These are phyloP conservation scores for Alternaria alternata DNA, from an alignment of 2,329 filamentous ascomycete species.

Conservation along the genomic window DNA sequence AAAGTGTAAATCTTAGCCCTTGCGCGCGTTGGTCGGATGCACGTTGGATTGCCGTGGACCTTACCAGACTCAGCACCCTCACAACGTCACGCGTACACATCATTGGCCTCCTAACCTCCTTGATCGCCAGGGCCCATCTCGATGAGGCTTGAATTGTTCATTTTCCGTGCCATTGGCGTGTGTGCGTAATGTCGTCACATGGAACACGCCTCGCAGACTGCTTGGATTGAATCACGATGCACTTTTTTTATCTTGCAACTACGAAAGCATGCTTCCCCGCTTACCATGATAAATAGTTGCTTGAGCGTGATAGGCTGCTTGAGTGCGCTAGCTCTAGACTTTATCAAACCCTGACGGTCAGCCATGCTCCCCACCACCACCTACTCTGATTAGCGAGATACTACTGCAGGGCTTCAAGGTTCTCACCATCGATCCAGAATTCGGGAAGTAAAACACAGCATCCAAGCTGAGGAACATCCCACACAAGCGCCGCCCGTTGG, in stretches of 20 bases:
- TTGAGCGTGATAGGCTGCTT: constrained; percentile 26
- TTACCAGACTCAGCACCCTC: constrained; percentile 30
- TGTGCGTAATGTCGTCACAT: constrained; percentile 14
- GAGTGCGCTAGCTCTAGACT: constrained; percentile 18
- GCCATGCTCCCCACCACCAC: constrained; percentile 27
- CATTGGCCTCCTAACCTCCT: constrained; percentile 23
- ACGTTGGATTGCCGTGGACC: constrained; percentile 35
- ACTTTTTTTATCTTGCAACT: constrained; percentile 3
- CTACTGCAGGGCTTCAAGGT: constrained; percentile 42
- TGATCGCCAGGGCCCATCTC: constrained; percentile 37
- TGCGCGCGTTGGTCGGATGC: constrained; percentile 9
- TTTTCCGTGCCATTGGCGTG: constrained; percentile 13
- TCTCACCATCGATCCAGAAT: constrained; percentile 23
- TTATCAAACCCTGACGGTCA: constrained; percentile 22
- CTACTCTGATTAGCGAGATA: constrained; percentile 31
- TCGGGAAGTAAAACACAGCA: constrained; percentile 8
- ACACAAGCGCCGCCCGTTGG: constrained; percentile 5
- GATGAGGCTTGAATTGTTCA: constrained; percentile 19
- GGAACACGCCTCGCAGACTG: background rate
- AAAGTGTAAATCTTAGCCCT: constrained; percentile 15
- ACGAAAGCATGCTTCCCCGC: constrained; percentile 12
- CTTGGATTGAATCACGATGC: constrained; percentile 10
- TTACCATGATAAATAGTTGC: constrained; percentile 14
- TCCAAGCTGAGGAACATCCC: background rate
- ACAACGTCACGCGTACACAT: constrained; percentile 45